phyloP scores from a whole-genome alignment of 805 yeast species.

The Saccharomycopsis sp. region DNA sequence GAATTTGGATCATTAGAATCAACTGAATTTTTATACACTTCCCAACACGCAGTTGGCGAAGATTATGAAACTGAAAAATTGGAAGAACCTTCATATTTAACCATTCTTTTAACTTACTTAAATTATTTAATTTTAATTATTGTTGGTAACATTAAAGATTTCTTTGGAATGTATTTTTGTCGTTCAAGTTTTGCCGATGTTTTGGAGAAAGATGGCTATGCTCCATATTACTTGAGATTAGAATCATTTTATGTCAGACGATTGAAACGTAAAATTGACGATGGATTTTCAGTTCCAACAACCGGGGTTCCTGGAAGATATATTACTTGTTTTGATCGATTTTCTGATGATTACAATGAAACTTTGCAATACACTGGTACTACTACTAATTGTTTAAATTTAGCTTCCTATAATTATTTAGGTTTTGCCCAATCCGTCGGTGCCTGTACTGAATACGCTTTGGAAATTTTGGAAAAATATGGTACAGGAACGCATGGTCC shows the following conservation, averaged over 20 bases:
- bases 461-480: constrained; percentile 51
- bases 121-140: constrained; percentile 78
- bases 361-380: constrained; percentile 71
- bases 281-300: constrained; percentile 94
- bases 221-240: constrained; percentile 92
- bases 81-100: constrained; percentile 83
- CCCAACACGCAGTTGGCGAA: constrained; percentile 39
- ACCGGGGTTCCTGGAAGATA: constrained; percentile 96
- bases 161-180: constrained; percentile 67
- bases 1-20: constrained; percentile 48
- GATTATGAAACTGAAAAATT: constrained; percentile 30
- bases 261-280: constrained; percentile 83
- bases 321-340: constrained; percentile 74
- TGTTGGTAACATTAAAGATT: constrained; percentile 87
- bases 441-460: constrained; percentile 74
- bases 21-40: constrained; percentile 38
- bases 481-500: constrained; percentile 82
- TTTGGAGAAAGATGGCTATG: constrained; percentile 78
- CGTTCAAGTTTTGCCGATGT: constrained; percentile 60
- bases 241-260: constrained; percentile 92
- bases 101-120: constrained; percentile 75
- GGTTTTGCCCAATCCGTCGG: constrained; percentile 98
- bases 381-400: constrained; percentile 70
- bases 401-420: constrained; percentile 86
- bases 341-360: constrained; percentile 55